Base-by-base conservation (phyloP, 768 basidiomycete species). In the Lanmaoa pseudosensibilis region DNA sequence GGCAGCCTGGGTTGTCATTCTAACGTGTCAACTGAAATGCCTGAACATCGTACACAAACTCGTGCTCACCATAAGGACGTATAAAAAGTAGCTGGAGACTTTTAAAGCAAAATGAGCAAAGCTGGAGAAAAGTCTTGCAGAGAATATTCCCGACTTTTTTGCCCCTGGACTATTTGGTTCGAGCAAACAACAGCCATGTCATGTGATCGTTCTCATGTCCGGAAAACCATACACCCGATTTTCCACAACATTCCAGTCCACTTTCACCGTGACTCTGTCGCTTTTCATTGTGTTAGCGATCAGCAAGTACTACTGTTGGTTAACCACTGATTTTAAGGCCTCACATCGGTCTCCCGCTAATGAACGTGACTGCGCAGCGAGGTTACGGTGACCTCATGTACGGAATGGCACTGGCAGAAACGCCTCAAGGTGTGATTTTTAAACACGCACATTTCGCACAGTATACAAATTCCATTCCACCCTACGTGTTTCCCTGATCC, bases 1-100 rank as follows among this genome's bases (percentile, higher is more conserved):
- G 59, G 89, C 77, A 77, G 90, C 89, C 88, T 91, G 51, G 46
- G n/a, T 32, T 7, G 11, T 36, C 3, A 2, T 32, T 21, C 13
- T 51, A 40, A 5, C 15, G 18, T 23, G 45, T 65, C 32, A 67
- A 43, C 38, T 13, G 2, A n/a, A 25, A 36, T 9, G 16, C 38
- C 33, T 27, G n/a, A 16, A 30, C 34, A 3, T 19, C 51, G 13
- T 44, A 45, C 36, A n/a, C 15, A 19, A 25, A 19, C 11, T 38
- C 19, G 5, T 32, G 23, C 72, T 66, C 37, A 74, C 71, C 71
- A 74, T 74, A 47, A 47, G 40, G 58, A 61, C 47, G 36, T 18
- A 40, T 38, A 39, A 47, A 54, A 49, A 54, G 52, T 39, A 60
- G 48, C 36, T 37, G 37, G 54, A 49, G 39, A 55, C 40, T 45